Evolutionary conservation across 306 rosid species (phyloP), one percentile per base, ranked within the genome.

Genomic region (Notholithocarpus densiflorus): DNA sequence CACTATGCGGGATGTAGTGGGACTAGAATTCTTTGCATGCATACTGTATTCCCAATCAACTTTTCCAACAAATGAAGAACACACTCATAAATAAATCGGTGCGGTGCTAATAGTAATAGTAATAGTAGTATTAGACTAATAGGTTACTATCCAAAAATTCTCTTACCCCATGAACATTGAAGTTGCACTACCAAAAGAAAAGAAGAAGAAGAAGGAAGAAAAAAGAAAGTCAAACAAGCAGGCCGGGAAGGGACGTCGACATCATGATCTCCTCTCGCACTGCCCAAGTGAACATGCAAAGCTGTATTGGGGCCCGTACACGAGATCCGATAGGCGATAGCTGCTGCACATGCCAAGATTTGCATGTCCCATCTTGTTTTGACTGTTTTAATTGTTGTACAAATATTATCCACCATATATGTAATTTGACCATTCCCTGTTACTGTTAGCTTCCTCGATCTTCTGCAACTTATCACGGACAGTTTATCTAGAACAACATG

Each of bases 391-490:
- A 20, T 43, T 0, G n/a, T 56, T 3, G 20, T 51, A 62, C 27
- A 52, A 64, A 23, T 37, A 7, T 8, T 5, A 48, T 15, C 32
- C 72, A 12, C 31, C 73, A 32, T 23, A 54, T 14, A 40, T 74
- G 29, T 29, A 66, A 53, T 68, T 84, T 65, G 82, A 84, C 81
- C 64, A 72, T 32, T 76, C 76, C 9, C 1, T 32, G 24, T 10
- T 0, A 1, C 1, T n/a, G 18, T 48, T 68, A 10, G 26, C 31
- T 14, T 72, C 79, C 84, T 21, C 24, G 43, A 80, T 54, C 27
- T 23, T 5, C 84, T 66, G 81, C 81, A 80, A 32, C 43, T 23
- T 56, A 71, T 53, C 55, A n/a, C 52, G 72, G 72, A 9, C 11
- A 45, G 24, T n/a, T n/a, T 15, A 18, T 34, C 26, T 19, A 13